Conservation (phyloP, 2,329 filamentous ascomycete species). For the Akanthomyces uredinophilus region DNA sequence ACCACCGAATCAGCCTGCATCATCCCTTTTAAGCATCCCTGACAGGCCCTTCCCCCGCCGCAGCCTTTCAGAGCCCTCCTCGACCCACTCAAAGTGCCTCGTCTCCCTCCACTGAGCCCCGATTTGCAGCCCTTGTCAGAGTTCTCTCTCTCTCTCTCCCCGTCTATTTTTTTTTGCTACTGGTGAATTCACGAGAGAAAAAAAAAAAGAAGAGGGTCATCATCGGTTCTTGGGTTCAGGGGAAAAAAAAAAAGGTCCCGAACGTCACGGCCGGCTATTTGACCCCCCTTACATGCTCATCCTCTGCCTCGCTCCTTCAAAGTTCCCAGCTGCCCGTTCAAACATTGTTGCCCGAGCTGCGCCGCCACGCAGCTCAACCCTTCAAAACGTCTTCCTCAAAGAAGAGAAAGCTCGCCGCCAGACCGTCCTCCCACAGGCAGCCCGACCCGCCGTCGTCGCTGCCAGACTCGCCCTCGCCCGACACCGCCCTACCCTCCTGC, state of each 20-base stretch:
- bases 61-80: not conserved
- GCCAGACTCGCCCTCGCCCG: slow-evolving; percentile 26
- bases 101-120: slow-evolving; percentile 10
- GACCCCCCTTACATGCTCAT: not conserved
- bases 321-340: not conserved
- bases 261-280: not conserved
- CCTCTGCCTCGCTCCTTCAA: slow-evolving; percentile 17
- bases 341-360: slow-evolving; percentile 47
- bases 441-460: slow-evolving; percentile 19
- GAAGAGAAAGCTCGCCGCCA: slow-evolving; percentile 61
- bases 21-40: not conserved
- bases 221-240: not conserved
- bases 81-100: slow-evolving; percentile 1
- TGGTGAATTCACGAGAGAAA: not conserved
- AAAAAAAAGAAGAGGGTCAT: slow-evolving; percentile 6
- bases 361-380: slow-evolving; percentile 51
- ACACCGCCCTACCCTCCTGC: slow-evolving; percentile 48
- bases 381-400: slow-evolving; percentile 69
- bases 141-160: slow-evolving; percentile 9
- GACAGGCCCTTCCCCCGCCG: not conserved
- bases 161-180: not conserved
- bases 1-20: not conserved
- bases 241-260: not conserved
- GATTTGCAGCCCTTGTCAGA: slow-evolving; percentile 14
- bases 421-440: slow-evolving; percentile 42